A percentile compares a stretch with the other conserved stretches of the same genome.
Evolutionary conservation across 2,329 filamentous ascomycete genomes (phyloP).

Genomic region (Fusarium sp.): DNA sequence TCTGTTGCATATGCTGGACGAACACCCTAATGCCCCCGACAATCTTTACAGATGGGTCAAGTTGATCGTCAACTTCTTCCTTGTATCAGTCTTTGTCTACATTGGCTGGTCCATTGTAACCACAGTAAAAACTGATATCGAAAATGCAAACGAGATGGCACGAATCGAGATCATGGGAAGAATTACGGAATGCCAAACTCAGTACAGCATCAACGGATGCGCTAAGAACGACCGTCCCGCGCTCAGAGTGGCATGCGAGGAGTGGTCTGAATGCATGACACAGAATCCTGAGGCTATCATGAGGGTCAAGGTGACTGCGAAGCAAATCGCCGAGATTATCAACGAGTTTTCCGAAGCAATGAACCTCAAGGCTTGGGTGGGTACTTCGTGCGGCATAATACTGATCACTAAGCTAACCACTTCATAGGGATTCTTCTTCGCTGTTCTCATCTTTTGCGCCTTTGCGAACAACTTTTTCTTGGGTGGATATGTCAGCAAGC

Average conservation of each 20-base stretch:
- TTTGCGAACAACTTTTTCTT: slow-evolving; percentile 62
- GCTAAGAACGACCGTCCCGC: slow-evolving; percentile 73
- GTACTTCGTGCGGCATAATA: slow-evolving; percentile 31
- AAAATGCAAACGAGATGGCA: slow-evolving; percentile 74
- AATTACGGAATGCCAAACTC: slow-evolving; percentile 76
- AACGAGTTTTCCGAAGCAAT: slow-evolving; percentile 94
- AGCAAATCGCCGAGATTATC: slow-evolving; percentile 90
- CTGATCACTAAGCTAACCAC: slow-evolving; percentile 14
- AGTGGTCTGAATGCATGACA: slow-evolving; percentile 90
- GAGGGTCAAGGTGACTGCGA: slow-evolving; percentile 81
- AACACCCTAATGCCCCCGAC: slow-evolving; percentile 67
- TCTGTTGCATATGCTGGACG: slow-evolving; percentile 62
- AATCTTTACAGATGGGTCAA: slow-evolving; percentile 69
- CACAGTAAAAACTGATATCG: slow-evolving; percentile 78
- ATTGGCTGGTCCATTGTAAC: slow-evolving; percentile 74
- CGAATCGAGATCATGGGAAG: slow-evolving; percentile 75
- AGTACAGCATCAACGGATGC: slow-evolving; percentile 83
- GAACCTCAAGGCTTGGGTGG: slow-evolving; percentile 77
- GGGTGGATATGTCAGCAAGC: slow-evolving; percentile 46
- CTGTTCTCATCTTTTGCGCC: slow-evolving; percentile 58
- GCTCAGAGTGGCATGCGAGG: slow-evolving; percentile 75
- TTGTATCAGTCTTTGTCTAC: slow-evolving; percentile 67
- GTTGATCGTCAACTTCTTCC: slow-evolving; percentile 70
- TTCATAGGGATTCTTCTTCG: slow-evolving; percentile 60
- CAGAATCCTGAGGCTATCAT: slow-evolving; percentile 82